Conservation (phyloP, 2,329 filamentous ascomycete genomes). For the Corinectria fuckeliana region DNA sequence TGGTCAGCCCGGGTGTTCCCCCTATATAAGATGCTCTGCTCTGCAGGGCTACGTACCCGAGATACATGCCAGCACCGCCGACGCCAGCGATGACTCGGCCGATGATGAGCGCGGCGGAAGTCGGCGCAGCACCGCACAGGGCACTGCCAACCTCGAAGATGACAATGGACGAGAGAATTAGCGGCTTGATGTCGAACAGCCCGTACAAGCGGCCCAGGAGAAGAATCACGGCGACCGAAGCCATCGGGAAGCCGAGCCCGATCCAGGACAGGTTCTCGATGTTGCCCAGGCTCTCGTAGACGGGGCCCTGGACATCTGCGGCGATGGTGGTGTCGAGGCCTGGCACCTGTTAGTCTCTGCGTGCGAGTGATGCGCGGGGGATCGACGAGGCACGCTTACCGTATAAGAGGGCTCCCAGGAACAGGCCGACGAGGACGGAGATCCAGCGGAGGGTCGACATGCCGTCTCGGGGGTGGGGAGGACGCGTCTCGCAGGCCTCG, state of each 20-base stretch:
- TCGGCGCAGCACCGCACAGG: constrained; percentile 49
- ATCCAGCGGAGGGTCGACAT: neutral
- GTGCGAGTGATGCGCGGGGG: neutral
- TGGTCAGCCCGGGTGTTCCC: neutral
- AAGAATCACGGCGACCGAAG: constrained; percentile 4
- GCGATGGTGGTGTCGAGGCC: constrained; percentile 1
- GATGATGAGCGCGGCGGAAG: constrained; percentile 51
- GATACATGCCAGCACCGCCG: constrained; percentile 46
- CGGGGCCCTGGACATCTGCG: neutral
- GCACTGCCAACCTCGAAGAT: constrained; percentile 39
- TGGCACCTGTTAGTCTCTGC: neutral
- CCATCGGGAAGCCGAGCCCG: constrained; percentile 1
- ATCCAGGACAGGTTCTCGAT: constrained; percentile 6
- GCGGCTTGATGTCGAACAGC: constrained; percentile 33
- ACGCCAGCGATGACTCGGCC: constrained; percentile 50
- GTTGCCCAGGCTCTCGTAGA: neutral
- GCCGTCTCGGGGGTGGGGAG: neutral
- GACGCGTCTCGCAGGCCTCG: neutral
- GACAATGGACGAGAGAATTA: constrained; percentile 28
- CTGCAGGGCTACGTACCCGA: neutral
- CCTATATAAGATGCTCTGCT: neutral
- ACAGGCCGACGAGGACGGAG: neutral
- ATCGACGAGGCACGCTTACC: no score
- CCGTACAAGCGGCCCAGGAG: constrained; percentile 8
- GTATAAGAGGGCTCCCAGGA: neutral